phyloP scores from a whole-genome alignment of 257 asterid species.

The Verbascum thapsus region DNA sequence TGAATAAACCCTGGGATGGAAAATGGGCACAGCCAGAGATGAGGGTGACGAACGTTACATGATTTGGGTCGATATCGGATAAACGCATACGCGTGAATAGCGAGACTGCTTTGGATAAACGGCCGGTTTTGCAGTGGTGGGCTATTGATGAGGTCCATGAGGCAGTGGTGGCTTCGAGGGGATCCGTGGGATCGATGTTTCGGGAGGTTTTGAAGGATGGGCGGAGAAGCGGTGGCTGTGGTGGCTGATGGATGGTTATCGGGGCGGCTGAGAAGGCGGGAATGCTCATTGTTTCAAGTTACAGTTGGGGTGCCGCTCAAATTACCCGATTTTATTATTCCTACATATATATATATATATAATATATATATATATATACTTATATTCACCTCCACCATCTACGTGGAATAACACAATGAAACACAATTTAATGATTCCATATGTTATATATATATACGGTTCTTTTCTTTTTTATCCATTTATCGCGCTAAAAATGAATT shows the following conservation, averaged over 20 bases:
- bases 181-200: constrained; percentile 4
- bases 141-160: constrained; percentile 82
- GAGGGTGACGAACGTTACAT: constrained; percentile 61
- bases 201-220: constrained; percentile 27
- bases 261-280: constrained; percentile 36
- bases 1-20: constrained; percentile 42
- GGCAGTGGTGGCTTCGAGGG: constrained; percentile 42
- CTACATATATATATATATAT: no score
- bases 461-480: no score
- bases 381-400: no score
- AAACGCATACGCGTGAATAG: constrained; percentile 58
- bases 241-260: constrained; percentile 2
- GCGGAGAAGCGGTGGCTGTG: constrained; percentile 28
- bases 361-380: no score
- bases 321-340: neutral
- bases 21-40: constrained; percentile 68
- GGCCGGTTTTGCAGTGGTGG: constrained; percentile 61
- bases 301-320: neutral
- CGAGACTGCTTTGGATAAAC: constrained; percentile 45
- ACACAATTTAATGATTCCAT: no score
- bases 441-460: no score
- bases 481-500: no score
- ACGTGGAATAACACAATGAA: no score
- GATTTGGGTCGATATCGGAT: constrained; percentile 58
- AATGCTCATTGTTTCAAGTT: constrained; percentile 34